Base-by-base conservation (phyloP, 2,329 filamentous ascomycete genomes). In the Aspergillus quadricinctus region DNA sequence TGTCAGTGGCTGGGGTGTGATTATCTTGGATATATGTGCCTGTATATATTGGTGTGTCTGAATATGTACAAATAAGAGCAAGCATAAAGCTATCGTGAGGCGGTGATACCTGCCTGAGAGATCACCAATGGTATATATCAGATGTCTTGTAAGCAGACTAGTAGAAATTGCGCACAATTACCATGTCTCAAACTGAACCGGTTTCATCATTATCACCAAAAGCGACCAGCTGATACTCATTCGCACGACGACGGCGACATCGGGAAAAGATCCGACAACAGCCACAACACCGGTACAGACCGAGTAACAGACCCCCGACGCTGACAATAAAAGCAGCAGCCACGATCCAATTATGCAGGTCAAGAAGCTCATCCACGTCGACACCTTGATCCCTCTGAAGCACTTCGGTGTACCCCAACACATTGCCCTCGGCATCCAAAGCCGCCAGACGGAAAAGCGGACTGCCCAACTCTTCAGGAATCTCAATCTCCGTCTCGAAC, bases 401-500 rank as follows among this genome's bases (percentile, higher is more conserved):
- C 6, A 61, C 28, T 14, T 56, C 55, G 0, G 63, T 64, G n/a
- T 57, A 50, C 1, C 61, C 63, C 8, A 66, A 52, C 1, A 59
- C 54, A 43, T 60, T 55, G 1, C 63, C 63, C 3, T 59, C 19
- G 2, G 28, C 14, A 48, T 67, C 63, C 21, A 68, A 28, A 19
- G 63, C 66, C 3, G 58, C 63, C 14, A 68, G 27, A 1, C 64
- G 61, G 49, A 67, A 62, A 35, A 61, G 35, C 4, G 52, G 53
- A 1, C 53, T 31, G 1, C 50, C 28, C 2, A 64, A 40, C 3
- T 59, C 57, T 8, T 61, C 54, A 0, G 59, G 63, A 14, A 71
- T 56, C 8, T 56, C 43, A 25, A 70, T 63, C 37, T 56, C 57
- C 7, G 72, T 74, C 53, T 72, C 70, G 48, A 72, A 74, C 1